These are phyloP conservation scores for Ceratonia siliqua DNA, from an alignment of 306 rosid genomes.

Conservation along the genomic window DNA sequence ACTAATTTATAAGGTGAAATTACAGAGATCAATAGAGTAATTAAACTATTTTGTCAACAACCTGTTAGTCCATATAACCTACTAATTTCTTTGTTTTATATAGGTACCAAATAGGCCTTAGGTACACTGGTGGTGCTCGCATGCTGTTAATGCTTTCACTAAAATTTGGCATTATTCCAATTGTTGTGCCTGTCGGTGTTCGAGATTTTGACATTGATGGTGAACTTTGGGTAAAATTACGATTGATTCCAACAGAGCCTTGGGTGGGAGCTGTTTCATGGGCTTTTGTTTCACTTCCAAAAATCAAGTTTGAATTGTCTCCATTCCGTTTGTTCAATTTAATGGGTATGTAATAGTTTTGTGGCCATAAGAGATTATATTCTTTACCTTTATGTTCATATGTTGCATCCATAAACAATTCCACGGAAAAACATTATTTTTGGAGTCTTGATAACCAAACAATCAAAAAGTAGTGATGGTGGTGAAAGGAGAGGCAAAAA, in stretches of 20 bases:
- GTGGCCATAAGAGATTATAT: neutral
- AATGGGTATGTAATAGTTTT: slow-evolving; percentile 69
- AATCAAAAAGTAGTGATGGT: neutral
- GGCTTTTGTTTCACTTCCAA: slow-evolving; percentile 99
- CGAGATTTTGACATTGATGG: slow-evolving; percentile 99
- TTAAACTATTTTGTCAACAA: neutral
- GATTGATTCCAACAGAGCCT: slow-evolving; percentile 86
- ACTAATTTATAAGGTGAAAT: neutral
- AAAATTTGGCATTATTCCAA: slow-evolving; percentile 87
- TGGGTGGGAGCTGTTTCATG: slow-evolving; percentile 97
- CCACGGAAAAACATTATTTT: neutral
- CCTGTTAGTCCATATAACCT: slow-evolving; percentile 6
- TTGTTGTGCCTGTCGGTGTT: slow-evolving; percentile 86
- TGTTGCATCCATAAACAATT: slow-evolving; percentile 6
- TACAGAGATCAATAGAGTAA: neutral
- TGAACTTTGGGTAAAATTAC: slow-evolving; percentile 94
- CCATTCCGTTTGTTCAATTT: slow-evolving; percentile 96
- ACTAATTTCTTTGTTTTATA: slow-evolving; percentile 27
- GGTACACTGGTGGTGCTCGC: slow-evolving; percentile 98
- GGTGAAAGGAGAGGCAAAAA: neutral
- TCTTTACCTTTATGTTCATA: neutral
- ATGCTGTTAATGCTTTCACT: slow-evolving; percentile 89
- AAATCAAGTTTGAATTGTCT: slow-evolving; percentile 90
- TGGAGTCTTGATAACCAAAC: slow-evolving; percentile 6
- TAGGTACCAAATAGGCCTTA: slow-evolving; percentile 98